Percentiles rank a stretch among this genome's conserved stretches.
phyloP scores from a whole-genome alignment of 306 rosid species.

The Ormosia semicastrata region DNA sequence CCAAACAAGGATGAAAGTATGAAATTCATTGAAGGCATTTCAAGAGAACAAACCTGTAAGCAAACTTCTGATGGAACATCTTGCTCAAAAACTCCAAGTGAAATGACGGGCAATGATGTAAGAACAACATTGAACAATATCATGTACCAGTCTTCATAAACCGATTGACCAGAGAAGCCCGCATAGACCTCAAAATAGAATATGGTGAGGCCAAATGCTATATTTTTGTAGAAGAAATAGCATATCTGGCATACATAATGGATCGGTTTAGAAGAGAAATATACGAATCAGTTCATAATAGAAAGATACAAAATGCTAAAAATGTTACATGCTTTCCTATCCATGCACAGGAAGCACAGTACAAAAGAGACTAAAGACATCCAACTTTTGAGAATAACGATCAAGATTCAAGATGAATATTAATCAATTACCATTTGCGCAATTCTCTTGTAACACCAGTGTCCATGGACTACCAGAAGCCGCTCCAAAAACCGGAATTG shows the following conservation, averaged over 20 bases:
- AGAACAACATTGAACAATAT: constrained; percentile 89
- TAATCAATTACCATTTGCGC: constrained; percentile 85
- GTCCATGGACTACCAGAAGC: constrained; percentile 99
- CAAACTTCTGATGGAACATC: constrained; percentile 98
- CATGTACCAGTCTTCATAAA: constrained; percentile 96
- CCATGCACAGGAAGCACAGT: background rate
- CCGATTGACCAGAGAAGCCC: constrained; percentile 95
- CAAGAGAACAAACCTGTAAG: constrained; percentile 74
- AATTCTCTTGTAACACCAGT: constrained; percentile 99
- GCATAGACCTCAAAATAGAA: constrained; percentile 95
- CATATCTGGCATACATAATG: constrained; percentile 67
- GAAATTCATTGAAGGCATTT: background rate
- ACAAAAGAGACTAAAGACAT: background rate
- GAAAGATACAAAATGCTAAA: background rate
- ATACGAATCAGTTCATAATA: background rate
- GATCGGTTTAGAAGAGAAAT: constrained; percentile 12
- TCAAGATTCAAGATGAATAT: constrained; percentile 17
- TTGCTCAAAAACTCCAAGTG: constrained; percentile 98
- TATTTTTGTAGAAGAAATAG: constrained; percentile 99
- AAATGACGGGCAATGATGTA: constrained; percentile 96
- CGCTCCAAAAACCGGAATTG: constrained; percentile 94
- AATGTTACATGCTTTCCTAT: constrained; percentile 5
- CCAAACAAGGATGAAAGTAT: constrained; percentile 6
- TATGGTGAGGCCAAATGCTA: constrained; percentile 93
- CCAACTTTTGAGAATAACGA: constrained; percentile 15